Evolutionary conservation across 1,284 basidiomycete species (phyloP).

Genomic region (Ganoderma sinense): DNA sequence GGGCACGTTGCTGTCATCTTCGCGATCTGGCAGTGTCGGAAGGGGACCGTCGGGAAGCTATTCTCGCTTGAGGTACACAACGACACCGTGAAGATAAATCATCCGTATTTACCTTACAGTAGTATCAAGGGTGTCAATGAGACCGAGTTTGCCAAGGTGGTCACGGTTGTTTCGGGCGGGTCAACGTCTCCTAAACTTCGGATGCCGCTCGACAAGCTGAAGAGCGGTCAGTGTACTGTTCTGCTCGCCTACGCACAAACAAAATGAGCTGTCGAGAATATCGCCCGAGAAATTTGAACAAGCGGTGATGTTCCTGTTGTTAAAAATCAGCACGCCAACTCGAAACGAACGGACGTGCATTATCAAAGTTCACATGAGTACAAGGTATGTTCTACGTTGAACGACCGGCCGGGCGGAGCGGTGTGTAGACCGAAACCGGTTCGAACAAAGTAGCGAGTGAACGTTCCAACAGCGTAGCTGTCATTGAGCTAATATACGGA

Average conservation of each 20-base stretch:
- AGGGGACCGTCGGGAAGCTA: neutral
- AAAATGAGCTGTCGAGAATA: neutral
- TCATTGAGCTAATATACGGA: constrained; percentile 9
- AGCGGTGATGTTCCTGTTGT: neutral
- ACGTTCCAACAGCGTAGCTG: constrained; percentile 1
- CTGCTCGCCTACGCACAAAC: no score
- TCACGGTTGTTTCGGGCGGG: constrained; percentile 2
- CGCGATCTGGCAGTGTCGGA: neutral
- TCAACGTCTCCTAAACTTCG: constrained; percentile 24
- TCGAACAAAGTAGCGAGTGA: neutral
- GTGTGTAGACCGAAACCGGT: neutral
- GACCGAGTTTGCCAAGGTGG: neutral
- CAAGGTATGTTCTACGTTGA: neutral
- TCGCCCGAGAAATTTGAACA: neutral
- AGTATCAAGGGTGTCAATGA: neutral
- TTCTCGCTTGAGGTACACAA: neutral
- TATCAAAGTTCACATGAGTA: neutral
- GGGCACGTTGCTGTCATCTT: neutral
- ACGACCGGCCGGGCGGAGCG: neutral
- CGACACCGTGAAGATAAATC: neutral
- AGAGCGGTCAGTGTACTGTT: neutral
- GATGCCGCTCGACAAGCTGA: neutral
- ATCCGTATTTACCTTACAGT: no score
- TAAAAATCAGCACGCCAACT: neutral
- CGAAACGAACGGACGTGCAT: neutral